These are phyloP conservation scores for Alternaria incomplexa DNA, from an alignment of 2,329 filamentous ascomycete species.

Conservation along the genomic window DNA sequence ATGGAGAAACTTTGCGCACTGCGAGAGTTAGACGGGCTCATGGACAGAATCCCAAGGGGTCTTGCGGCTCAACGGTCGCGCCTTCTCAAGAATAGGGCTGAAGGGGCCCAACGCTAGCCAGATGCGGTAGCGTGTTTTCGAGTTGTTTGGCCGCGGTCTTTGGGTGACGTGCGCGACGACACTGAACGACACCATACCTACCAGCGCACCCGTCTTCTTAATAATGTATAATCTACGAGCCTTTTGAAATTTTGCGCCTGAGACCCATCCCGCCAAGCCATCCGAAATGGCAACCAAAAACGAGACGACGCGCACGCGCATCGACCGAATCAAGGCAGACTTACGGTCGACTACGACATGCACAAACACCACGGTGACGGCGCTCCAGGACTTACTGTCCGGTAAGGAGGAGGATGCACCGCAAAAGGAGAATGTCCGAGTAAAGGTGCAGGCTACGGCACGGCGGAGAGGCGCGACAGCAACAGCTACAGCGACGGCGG, in stretches of 20 bases:
- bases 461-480: constrained; percentile 42
- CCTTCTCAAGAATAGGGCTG: background rate
- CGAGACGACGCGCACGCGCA: constrained; percentile 51
- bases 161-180: constrained; percentile 10
- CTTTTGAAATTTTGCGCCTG: constrained; percentile 19
- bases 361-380: constrained; percentile 53
- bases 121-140: constrained; percentile 25
- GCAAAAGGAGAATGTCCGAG: constrained; percentile 41
- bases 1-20: background rate
- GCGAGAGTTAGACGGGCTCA: background rate
- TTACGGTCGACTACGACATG: constrained; percentile 57
- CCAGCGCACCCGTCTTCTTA: constrained; percentile 22
- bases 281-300: constrained; percentile 37
- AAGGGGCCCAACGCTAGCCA: constrained; percentile 8
- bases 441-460: constrained; percentile 32
- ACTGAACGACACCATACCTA: constrained; percentile 15
- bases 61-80: background rate
- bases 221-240: constrained; percentile 38
- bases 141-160: constrained; percentile 22
- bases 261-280: background rate
- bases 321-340: constrained; percentile 57
- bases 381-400: constrained; percentile 55
- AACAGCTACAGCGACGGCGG: constrained; percentile 33
- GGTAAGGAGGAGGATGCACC: constrained; percentile 40
- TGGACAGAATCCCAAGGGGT: background rate